phyloP scores from a whole-genome alignment of 306 rosid species.

The Cyclanthera cordifolia region DNA sequence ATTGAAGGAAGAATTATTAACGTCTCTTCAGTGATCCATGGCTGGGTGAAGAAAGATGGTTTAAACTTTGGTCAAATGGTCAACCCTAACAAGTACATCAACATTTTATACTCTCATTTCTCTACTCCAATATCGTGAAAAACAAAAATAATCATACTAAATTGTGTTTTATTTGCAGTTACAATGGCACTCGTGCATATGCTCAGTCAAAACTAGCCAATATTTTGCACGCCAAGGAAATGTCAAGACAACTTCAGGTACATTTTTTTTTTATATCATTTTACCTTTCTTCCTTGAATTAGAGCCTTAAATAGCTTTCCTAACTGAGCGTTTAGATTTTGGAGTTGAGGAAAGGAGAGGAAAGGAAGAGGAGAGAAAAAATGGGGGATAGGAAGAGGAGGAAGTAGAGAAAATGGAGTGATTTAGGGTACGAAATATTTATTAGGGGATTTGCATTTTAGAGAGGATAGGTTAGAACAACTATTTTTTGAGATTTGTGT shows the following conservation, averaged over 20 bases:
- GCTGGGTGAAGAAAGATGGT: constrained; percentile 62
- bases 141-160: background rate
- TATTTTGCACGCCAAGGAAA: constrained; percentile 77
- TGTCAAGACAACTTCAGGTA: constrained; percentile 73
- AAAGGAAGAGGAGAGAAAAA: no score
- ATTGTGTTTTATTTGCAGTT: constrained; percentile 37
- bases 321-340: no score
- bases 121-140: background rate
- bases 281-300: background rate
- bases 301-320: background rate
- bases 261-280: background rate
- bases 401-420: no score
- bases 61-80: constrained; percentile 61
- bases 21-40: constrained; percentile 66
- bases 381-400: no score
- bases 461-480: no score
- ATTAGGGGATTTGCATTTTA: no score
- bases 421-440: no score
- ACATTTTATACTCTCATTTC: background rate
- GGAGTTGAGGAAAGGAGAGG: no score
- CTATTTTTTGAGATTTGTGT: no score
- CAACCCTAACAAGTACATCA: constrained; percentile 44
- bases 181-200: constrained; percentile 78
- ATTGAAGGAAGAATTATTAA: constrained; percentile 81
- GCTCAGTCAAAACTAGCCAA: constrained; percentile 80